Conservation (phyloP, 2,329 filamentous ascomycete genomes). For the Plenodomus lindquistii region DNA sequence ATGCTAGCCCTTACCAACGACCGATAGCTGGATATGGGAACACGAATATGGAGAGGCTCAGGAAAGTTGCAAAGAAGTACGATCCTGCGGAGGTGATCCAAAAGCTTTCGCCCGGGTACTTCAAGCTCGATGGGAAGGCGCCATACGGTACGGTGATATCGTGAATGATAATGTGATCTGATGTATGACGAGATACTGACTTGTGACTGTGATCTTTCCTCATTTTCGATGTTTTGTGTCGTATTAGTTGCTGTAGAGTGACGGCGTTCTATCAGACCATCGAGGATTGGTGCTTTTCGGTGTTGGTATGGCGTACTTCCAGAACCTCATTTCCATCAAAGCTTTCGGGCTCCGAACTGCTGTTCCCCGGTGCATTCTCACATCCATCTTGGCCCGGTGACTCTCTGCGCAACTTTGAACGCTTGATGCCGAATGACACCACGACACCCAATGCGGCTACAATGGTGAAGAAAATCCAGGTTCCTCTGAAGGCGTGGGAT, state of each 20-base stretch:
- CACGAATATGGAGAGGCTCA: no score
- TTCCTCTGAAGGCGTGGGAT: conserved; percentile 49
- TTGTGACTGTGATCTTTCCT: not conserved
- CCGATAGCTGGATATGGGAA: not conserved
- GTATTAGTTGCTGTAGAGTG: no score
- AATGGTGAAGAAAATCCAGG: conserved; percentile 57
- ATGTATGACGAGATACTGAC: no score
- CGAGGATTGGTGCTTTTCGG: not conserved
- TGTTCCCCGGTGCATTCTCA: no score
- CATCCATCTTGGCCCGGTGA: not conserved
- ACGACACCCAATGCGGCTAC: conserved; percentile 42
- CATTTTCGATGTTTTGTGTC: not conserved
- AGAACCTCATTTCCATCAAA: no score
- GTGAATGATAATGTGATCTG: no score
- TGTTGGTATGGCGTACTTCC: no score
- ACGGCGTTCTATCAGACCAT: no score
- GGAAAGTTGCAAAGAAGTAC: not conserved
- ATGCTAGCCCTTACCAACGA: no score
- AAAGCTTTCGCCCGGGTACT: not conserved
- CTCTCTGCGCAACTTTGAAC: conserved; percentile 27
- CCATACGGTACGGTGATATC: not conserved
- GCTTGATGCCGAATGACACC: conserved; percentile 40
- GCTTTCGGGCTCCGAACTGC: no score
- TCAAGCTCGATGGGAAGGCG: not conserved
- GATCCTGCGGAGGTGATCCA: not conserved